A percentile compares a stretch with the other conserved stretches of the same genome.
These are phyloP conservation scores for Pythium scleroteichum DNA, from an alignment of 352 stramenopile species.

Conservation along the genomic window DNA sequence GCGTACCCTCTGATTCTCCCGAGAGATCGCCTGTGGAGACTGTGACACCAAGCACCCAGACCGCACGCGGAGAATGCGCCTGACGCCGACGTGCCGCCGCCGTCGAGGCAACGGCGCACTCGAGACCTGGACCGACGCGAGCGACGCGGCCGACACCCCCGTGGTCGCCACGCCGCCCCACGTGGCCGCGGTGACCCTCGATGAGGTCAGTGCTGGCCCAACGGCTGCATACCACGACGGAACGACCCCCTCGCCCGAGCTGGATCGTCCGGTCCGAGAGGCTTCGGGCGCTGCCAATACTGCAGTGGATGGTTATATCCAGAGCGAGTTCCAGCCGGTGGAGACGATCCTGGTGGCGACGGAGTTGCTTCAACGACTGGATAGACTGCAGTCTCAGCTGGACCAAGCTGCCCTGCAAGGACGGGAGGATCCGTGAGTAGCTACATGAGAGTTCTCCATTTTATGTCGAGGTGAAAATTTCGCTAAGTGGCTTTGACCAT, in stretches of 20 bases:
- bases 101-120: constrained; percentile 15
- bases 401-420: not conserved
- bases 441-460: not conserved
- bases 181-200: constrained; percentile 1
- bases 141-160: not conserved
- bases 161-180: not conserved
- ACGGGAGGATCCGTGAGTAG: constrained; percentile 6
- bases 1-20: too few relatives aligned
- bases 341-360: constrained; percentile 20
- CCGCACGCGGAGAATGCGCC: constrained; percentile 1
- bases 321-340: constrained; percentile 17
- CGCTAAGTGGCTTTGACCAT: not conserved
- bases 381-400: constrained; percentile 17
- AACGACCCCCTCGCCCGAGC: not conserved
- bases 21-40: not conserved
- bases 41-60: not conserved
- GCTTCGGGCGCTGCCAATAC: not conserved
- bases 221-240: not conserved
- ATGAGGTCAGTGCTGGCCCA: not conserved
- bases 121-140: constrained; percentile 16
- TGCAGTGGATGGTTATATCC: not conserved
- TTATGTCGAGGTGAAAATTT: not conserved
- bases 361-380: constrained; percentile 20
- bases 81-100: constrained; percentile 25
- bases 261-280: not conserved